Evolutionary conservation across 2,329 filamentous ascomycete species (phyloP).

Genomic region (Penicillium aurantiogriseum): DNA sequence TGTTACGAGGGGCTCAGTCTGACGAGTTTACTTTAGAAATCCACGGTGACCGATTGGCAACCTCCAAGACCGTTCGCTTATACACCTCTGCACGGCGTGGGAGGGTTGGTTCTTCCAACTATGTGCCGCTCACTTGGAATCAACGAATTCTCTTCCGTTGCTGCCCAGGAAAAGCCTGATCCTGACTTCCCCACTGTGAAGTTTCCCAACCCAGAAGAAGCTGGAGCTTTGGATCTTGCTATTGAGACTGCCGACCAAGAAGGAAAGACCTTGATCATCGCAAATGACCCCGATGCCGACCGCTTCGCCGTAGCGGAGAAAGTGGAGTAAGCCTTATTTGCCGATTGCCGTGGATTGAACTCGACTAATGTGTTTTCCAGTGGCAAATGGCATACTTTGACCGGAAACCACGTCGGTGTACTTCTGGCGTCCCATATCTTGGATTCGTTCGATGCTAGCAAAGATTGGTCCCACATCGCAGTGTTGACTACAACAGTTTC

Average conservation of each 20-base stretch:
- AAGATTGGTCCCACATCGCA: constrained; percentile 44
- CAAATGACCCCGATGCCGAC: constrained; percentile 66
- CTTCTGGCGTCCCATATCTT: constrained; percentile 59
- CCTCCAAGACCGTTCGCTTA: constrained; percentile 41
- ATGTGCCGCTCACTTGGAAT: constrained; percentile 37
- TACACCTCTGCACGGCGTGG: constrained; percentile 44
- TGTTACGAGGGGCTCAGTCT: constrained; percentile 7
- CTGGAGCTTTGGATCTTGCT: constrained; percentile 60
- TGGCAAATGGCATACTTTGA: constrained; percentile 60
- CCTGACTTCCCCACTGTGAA: constrained; percentile 63
- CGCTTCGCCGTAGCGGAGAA: constrained; percentile 62
- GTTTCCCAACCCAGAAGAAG: constrained; percentile 66
- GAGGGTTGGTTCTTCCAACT: constrained; percentile 35
- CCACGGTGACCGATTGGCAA: constrained; percentile 31
- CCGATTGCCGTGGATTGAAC: not conserved
- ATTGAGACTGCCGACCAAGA: constrained; percentile 54
- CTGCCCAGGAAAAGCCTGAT: constrained; percentile 56
- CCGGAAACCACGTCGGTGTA: constrained; percentile 64
- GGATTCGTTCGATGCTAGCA: constrained; percentile 42
- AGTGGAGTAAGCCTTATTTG: constrained; percentile 39
- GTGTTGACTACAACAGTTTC: constrained; percentile 65
- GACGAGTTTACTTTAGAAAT: constrained; percentile 26
- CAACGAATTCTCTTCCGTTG: constrained; percentile 35
- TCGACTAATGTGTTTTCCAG: constrained; percentile 22
- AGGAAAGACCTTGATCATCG: constrained; percentile 54